Evolutionary conservation across 1,284 basidiomycete species (phyloP).

Genomic region (Moniliophthora roreri): DNA sequence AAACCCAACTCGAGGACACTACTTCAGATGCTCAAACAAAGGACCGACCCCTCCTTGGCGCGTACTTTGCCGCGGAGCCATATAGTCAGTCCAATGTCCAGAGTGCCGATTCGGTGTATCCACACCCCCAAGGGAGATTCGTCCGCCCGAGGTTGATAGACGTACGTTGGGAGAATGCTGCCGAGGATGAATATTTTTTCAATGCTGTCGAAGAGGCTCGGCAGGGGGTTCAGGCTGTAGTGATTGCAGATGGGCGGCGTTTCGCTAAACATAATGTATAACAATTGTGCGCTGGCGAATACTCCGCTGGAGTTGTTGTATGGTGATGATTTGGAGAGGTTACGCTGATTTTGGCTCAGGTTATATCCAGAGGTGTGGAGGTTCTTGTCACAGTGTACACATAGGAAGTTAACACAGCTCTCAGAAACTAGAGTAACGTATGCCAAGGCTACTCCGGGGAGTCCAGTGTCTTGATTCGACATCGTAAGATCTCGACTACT

Average conservation of each 20-base stretch:
- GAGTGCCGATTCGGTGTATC: not conserved
- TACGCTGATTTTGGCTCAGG: not conserved
- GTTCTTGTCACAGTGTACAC: no score
- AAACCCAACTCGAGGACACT: not conserved
- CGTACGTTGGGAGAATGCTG: not conserved
- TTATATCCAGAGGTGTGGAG: not conserved
- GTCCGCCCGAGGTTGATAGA: not conserved
- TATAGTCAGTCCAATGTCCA: not conserved
- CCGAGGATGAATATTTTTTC: not conserved
- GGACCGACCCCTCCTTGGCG: not conserved
- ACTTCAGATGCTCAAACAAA: not conserved
- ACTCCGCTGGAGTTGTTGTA: conserved; percentile 3
- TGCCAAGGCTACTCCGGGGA: no score
- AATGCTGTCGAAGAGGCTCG: not conserved
- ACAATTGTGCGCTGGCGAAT: not conserved
- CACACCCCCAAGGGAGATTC: not conserved
- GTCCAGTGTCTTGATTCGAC: no score
- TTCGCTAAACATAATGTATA: not conserved
- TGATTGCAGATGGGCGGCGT: not conserved
- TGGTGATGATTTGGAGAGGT: not conserved
- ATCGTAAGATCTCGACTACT: no score
- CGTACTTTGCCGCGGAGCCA: not conserved
- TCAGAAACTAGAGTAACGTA: no score
- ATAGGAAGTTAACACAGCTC: no score
- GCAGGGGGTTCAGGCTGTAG: not conserved